Conservation (phyloP, 2,329 filamentous ascomycete species). For the Diaporthe citri region DNA sequence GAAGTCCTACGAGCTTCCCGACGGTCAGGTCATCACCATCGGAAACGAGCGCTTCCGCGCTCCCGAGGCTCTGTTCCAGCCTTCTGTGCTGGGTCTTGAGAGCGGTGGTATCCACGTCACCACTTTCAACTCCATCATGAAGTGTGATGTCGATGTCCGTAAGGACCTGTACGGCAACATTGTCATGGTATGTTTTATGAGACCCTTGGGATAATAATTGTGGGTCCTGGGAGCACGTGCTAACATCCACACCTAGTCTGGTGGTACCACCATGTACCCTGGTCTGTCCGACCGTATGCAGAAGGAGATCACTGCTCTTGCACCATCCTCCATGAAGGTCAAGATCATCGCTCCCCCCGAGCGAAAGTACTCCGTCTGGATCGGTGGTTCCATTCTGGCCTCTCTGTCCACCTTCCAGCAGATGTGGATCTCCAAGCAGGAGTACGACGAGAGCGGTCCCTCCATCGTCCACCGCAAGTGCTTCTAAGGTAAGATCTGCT, state of each 20-base stretch:
- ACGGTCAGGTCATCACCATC: slow-evolving; percentile 99
- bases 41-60: slow-evolving; percentile 99
- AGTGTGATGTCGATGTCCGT: slow-evolving; percentile 99
- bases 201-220: slow-evolving; percentile 12
- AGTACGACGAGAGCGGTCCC: slow-evolving; percentile 99
- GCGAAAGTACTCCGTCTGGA: slow-evolving; percentile 99
- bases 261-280: slow-evolving; percentile 99
- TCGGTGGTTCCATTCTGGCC: slow-evolving; percentile 99
- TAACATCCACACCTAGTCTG: slow-evolving; percentile 77
- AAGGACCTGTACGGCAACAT: slow-evolving; percentile 99
- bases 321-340: slow-evolving; percentile 99
- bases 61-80: slow-evolving; percentile 99
- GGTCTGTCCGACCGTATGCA: slow-evolving; percentile 99
- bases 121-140: slow-evolving; percentile 99
- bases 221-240: slow-evolving; percentile 37
- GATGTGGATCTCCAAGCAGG: slow-evolving; percentile 99
- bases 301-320: slow-evolving; percentile 99
- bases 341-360: slow-evolving; percentile 99
- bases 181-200: slow-evolving; percentile 88
- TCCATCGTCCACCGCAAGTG: slow-evolving; percentile 99
- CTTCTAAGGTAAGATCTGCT: slow-evolving; percentile 83
- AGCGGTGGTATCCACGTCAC: slow-evolving; percentile 99
- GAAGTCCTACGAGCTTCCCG: slow-evolving; percentile 99
- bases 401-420: slow-evolving; percentile 99
- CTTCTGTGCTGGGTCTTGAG: slow-evolving; percentile 97